Evolutionary conservation across 1,284 basidiomycete species (phyloP), one percentile per base, ranked within the genome.

Genomic region (Hemileia vastatrix): DNA sequence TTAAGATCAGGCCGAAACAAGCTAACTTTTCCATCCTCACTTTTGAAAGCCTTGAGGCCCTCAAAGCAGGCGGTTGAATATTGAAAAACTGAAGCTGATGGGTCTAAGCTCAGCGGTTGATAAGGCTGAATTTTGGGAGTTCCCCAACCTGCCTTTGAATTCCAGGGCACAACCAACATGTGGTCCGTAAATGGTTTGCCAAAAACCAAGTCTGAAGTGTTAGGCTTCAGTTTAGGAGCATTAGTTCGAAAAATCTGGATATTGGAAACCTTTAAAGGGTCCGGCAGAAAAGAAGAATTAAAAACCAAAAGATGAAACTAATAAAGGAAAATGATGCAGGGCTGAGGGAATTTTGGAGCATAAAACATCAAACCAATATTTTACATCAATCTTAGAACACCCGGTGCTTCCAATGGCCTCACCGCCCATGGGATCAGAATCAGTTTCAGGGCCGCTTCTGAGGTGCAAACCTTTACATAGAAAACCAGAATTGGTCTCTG

Each of bases 1-100:
- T 98, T 98, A 71, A 93, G 94, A 76, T 98, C 91, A 1, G 95
- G 95, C 55, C 95, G 81, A 82, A 98, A 99, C 65, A 98, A 78
- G 9, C 89, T 85, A 11, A 95, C 83, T 55, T 83, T 84, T 21
- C 88, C 92, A 52, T 85, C 80, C 55, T 83, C 78, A 68, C 88
- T 85, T 62, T 86, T 82, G 79, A 97, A 98, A 0, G 93, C 94
- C 67, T 99, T 99, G 83, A 96, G 84, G 23, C 94, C 94, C 76
- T 98, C 94, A 72, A 98, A 98, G 3, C 88, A 78, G 65, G 83
- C 86, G 1, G 84, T 79, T 0, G 92, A 93, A 78, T 98, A 98
- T 77, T 98, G 94, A 67, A 98, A 81, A 33, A 95, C 90, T 65
- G 88, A 89, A 9, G 84, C 82, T 65, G 87, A 87, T 5, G 94